These are phyloP conservation scores for Ustilago sp. DNA, from an alignment of 1,284 basidiomycete genomes.

Conservation along the genomic window DNA sequence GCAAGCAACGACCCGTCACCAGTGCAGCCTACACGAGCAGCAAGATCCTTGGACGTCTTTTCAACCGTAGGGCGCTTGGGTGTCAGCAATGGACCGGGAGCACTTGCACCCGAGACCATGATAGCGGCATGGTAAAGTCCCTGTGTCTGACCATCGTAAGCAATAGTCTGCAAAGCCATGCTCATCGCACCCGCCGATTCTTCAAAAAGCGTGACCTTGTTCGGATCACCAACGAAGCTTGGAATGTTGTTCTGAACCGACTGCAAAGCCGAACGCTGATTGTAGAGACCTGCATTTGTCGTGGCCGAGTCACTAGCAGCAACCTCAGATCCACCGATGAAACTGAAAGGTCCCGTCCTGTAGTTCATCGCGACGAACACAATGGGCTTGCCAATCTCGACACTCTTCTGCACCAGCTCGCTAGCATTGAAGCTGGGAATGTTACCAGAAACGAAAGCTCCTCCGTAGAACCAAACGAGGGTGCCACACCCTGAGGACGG, in stretches of 20 bases:
- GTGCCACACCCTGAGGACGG: constrained; percentile 38
- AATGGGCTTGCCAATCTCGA: constrained; percentile 46
- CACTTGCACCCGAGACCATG: constrained; percentile 47
- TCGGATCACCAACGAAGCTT: constrained; percentile 54
- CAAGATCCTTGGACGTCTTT: constrained; percentile 26
- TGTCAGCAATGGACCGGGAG: constrained; percentile 31
- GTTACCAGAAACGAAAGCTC: constrained; percentile 34
- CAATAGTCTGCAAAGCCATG: constrained; percentile 38
- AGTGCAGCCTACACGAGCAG: constrained; percentile 30
- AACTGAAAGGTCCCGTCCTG: constrained; percentile 52
- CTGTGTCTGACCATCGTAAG: constrained; percentile 39
- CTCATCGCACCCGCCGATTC: constrained; percentile 53
- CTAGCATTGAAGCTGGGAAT: constrained; percentile 39
- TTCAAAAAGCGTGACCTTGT: constrained; percentile 45
- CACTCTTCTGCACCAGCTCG: constrained; percentile 41
- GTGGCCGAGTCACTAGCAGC: constrained; percentile 28
- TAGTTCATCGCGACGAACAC: constrained; percentile 55
- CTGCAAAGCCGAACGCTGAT: constrained; percentile 51
- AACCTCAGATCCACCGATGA: constrained; percentile 37
- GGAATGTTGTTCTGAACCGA: constrained; percentile 55
- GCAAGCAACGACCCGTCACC: no score
- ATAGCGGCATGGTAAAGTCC: constrained; percentile 54
- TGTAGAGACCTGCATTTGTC: constrained; percentile 49
- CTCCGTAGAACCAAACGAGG: constrained; percentile 50
- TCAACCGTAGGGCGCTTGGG: constrained; percentile 36